Evolutionary conservation across 306 rosid species (phyloP).

Genomic region (Canavalia ensiformis): DNA sequence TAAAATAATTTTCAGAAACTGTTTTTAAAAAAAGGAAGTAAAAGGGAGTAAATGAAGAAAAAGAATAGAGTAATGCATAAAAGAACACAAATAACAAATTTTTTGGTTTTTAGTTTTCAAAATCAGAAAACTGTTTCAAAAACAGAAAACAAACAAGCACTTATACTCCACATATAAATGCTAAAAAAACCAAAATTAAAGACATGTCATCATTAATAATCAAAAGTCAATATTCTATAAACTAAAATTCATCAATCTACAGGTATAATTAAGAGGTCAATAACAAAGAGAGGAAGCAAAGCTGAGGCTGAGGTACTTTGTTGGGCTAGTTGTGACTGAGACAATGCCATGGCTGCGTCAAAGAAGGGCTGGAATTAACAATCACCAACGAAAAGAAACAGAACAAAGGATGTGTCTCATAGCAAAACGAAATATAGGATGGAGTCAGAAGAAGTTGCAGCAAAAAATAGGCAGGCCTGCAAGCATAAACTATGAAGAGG

Average conservation of each 20-base stretch:
- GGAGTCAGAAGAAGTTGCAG: not conserved
- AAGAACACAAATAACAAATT: too few relatives aligned
- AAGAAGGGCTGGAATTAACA: not conserved
- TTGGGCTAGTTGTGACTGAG: not conserved
- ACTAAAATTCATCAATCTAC: constrained; percentile 5
- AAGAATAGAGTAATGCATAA: too few relatives aligned
- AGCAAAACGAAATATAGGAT: not conserved
- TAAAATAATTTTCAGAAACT: too few relatives aligned
- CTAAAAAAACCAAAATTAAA: not conserved
- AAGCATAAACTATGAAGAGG: not conserved
- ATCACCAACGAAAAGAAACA: constrained; percentile 4
- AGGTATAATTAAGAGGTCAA: constrained; percentile 9
- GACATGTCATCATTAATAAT: not conserved
- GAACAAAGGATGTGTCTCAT: not conserved
- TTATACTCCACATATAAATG: constrained; percentile 15
- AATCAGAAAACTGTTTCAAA: too few relatives aligned
- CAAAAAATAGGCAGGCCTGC: not conserved
- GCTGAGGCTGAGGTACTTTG: not conserved
- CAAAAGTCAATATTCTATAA: constrained; percentile 3
- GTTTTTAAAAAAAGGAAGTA: too few relatives aligned
- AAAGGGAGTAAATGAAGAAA: too few relatives aligned
- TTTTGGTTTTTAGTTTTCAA: too few relatives aligned
- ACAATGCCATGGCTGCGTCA: not conserved
- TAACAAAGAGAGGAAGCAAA: not conserved
- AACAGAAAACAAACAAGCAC: too few relatives aligned